Evolutionary conservation across 768 basidiomycete genomes (phyloP), one percentile per base, ranked within the genome.

Genomic region (Leccinum broughii): DNA sequence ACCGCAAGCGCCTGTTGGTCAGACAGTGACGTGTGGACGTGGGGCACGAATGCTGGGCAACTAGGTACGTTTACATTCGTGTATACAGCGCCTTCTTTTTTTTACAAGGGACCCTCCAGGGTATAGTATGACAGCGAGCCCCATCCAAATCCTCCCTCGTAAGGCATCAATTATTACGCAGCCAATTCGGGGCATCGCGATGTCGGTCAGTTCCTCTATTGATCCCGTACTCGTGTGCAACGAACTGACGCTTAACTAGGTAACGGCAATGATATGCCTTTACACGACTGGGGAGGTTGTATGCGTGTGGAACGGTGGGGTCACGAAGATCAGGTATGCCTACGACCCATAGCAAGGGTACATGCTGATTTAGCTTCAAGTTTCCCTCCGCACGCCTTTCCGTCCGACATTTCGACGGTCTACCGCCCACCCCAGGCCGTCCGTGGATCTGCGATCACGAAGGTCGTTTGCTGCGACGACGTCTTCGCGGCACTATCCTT

Each of bases 11-110:
- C 87, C 6, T 95, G 93, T 73, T 97, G 93, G 92, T 95, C 93
- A 0, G 76, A 77, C 4, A 73, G 72, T 10, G 77, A 85, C 48
- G 82, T 93, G 2, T 95, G 83, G 71, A 93, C 93, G 0, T 98
- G 95, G 95, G 97, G 97, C 0, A 92, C 89, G 26, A 97, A 98
- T 72, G 83, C 81, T 46, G 97, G 97, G 1, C 97, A 99, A 71
- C 80, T 98, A 4, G 95, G 95, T 86, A 61, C 56, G 81, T 49
- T 49, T 54, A 7, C 30, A 10, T 20, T 24, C 34, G 52, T 54
- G 11, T 1, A n/a, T n/a, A 14, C 22, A 4, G 34, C 4, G 3
- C 28, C 1, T 8, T 9, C n/a, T 20, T 51, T 56, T 32, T 49
- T 13, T 9, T 28, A 10, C 9, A 44, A 6, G 2, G 9, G 4